These are phyloP conservation scores for Neofusicoccum sp. DNA, from an alignment of 2,329 filamentous ascomycete species.

Conservation along the genomic window DNA sequence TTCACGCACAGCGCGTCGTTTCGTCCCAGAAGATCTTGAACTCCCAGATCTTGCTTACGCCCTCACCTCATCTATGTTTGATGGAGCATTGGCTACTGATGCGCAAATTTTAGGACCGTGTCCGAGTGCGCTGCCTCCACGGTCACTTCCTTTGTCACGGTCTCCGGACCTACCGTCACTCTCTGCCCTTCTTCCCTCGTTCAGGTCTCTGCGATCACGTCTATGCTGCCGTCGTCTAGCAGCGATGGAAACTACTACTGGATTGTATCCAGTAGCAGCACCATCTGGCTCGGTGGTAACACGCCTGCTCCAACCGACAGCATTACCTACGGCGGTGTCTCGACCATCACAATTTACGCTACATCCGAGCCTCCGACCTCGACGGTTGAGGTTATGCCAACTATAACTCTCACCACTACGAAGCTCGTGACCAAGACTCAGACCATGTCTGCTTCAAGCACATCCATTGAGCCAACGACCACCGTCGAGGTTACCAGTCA, in stretches of 20 bases:
- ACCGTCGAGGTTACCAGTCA: not conserved
- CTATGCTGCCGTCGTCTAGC: not conserved
- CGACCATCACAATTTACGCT: not conserved
- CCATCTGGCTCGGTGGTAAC: not conserved
- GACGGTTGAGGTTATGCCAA: not conserved
- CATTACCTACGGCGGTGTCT: not conserved
- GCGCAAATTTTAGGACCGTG: no score
- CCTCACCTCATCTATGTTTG: not conserved
- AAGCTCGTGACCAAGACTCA: not conserved
- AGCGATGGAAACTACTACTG: not conserved
- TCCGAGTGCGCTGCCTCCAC: not conserved
- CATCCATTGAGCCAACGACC: not conserved
- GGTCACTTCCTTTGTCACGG: not conserved
- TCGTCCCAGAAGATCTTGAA: no score
- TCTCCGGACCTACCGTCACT: not conserved
- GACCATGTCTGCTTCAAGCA: no score
- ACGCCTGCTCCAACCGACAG: not conserved
- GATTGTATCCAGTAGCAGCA: not conserved
- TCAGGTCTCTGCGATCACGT: not conserved
- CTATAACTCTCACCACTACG: not conserved
- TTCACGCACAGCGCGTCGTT: no score
- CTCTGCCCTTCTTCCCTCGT: not conserved
- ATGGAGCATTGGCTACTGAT: not conserved
- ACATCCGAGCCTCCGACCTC: not conserved
- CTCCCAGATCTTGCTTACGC: not conserved